phyloP scores from a whole-genome alignment of 1,139 yeast species.

The Kazachstania sp. region DNA sequence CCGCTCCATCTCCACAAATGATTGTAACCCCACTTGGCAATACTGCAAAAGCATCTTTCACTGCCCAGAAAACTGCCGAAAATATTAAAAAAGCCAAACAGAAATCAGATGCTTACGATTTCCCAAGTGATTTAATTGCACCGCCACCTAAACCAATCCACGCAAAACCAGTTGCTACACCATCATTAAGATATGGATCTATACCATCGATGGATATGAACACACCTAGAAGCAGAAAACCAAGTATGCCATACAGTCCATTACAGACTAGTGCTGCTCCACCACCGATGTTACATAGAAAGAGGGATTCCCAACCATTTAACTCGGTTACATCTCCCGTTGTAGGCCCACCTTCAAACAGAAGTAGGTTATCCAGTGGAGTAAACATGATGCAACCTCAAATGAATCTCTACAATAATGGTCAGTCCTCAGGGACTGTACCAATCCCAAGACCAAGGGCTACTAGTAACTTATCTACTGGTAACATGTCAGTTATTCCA shows the following conservation, averaged over 20 bases:
- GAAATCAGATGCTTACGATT: conserved; percentile 70
- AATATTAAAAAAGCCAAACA: conserved; percentile 42
- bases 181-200: background rate
- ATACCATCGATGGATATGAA: conserved; percentile 3
- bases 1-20: background rate
- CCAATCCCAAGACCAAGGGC: background rate
- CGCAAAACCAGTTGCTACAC: conserved; percentile 30
- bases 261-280: background rate
- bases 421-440: background rate
- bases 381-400: background rate
- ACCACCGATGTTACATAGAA: background rate
- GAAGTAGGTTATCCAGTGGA: background rate
- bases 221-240: background rate
- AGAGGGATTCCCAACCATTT: background rate
- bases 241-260: background rate
- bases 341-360: background rate
- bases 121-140: conserved; percentile 53
- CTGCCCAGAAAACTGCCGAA: conserved; percentile 12
- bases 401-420: background rate
- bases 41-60: background rate
- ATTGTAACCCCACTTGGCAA: background rate
- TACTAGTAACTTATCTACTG: background rate
- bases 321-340: background rate
- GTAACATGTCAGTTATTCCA: background rate
- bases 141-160: conserved; percentile 33